phyloP scores from a whole-genome alignment of 495 filamentous ascomycete genomes.

The Tuber melanosporum region DNA sequence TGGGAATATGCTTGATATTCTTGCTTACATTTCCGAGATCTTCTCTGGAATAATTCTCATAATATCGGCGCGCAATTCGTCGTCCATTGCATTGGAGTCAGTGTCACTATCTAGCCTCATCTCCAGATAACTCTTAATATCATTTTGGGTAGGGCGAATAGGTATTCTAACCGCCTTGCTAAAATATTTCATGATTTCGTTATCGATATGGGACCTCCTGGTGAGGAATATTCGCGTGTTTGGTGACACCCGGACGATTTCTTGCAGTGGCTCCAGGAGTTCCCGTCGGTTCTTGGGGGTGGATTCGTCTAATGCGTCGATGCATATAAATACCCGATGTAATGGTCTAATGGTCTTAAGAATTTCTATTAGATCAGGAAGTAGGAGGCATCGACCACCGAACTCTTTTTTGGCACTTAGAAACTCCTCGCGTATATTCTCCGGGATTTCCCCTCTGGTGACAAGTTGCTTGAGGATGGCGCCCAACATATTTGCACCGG shows the following conservation, averaged over 20 bases:
- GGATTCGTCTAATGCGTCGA: not conserved
- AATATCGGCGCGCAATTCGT: not conserved
- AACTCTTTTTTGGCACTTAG: not conserved
- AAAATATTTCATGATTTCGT: not conserved
- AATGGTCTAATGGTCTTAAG: not conserved
- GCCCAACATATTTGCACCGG: not conserved
- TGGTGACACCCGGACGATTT: not conserved
- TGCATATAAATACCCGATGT: not conserved
- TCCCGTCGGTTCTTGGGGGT: not conserved
- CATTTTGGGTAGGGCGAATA: not conserved
- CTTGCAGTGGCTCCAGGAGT: not conserved
- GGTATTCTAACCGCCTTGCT: not conserved
- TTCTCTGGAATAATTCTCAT: not conserved
- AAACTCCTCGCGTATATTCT: not conserved
- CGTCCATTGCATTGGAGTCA: not conserved
- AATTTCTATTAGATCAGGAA: not conserved
- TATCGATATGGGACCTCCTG: not conserved
- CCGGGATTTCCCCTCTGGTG: not conserved
- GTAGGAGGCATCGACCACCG: not conserved
- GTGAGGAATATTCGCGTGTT: not conserved
- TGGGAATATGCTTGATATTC: not conserved
- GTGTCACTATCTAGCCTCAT: not conserved
- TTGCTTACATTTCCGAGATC: not conserved
- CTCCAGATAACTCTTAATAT: not conserved
- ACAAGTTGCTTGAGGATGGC: not conserved